phyloP scores from a whole-genome alignment of 495 filamentous ascomycete species.

The Penicillium waksmanii region DNA sequence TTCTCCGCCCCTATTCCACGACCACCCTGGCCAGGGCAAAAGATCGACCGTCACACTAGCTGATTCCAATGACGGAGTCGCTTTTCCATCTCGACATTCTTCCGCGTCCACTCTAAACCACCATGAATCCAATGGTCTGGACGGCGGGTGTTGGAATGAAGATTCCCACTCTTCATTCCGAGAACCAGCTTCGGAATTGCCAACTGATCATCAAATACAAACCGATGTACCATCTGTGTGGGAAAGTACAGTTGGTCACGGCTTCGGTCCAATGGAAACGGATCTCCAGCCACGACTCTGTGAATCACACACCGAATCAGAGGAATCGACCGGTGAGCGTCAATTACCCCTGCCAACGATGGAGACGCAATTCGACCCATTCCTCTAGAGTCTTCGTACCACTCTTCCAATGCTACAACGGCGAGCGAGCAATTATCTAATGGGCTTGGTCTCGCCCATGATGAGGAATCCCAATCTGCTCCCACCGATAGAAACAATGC shows the following conservation, averaged over 20 bases:
- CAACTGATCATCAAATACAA: slow-evolving; percentile 2
- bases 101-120: slow-evolving; percentile 35
- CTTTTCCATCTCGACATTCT: slow-evolving; percentile 28
- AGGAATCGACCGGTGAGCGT: slow-evolving; percentile 3
- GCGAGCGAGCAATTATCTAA: background rate
- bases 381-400: background rate
- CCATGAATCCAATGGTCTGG: slow-evolving; percentile 16
- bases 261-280: background rate
- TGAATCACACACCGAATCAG: slow-evolving; percentile 1
- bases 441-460: background rate
- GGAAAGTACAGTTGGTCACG: slow-evolving; percentile 8
- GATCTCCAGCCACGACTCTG: background rate
- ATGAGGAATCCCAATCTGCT: background rate
- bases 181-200: background rate
- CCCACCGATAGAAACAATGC: background rate
- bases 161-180: background rate
- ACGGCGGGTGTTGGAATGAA: slow-evolving; percentile 7
- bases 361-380: background rate
- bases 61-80: slow-evolving; percentile 22
- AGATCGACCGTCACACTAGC: slow-evolving; percentile 32
- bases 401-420: background rate
- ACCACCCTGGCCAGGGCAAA: slow-evolving; percentile 22
- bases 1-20: slow-evolving; percentile 17
- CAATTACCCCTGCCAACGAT: background rate
- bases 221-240: slow-evolving; percentile 13